Base-by-base conservation (phyloP, 2,329 filamentous ascomycete genomes). In the Sarocladiaceae sp. region DNA sequence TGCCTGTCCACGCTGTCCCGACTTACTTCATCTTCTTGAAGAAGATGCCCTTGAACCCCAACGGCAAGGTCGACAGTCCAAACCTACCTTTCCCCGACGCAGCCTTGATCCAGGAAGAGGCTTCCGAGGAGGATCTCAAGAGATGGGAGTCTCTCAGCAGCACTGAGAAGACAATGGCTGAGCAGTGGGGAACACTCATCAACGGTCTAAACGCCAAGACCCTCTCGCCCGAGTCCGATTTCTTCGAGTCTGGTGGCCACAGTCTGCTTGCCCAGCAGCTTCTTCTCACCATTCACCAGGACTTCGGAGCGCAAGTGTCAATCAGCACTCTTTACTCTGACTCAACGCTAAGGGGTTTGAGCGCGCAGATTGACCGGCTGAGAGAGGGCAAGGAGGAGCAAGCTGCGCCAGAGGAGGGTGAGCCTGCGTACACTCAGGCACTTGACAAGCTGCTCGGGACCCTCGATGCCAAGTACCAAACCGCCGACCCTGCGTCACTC, bases 61-160 rank as follows among this genome's bases (percentile, higher is more conserved):
- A 90, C 59, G 87, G 88, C 58, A 93, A 93, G 70, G 82, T 92
- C 47, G 89, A 94, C 68, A 86, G 83, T 64, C 86, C 88, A 18
- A 84, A 83, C 2, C 71, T 94, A 51, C 89, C 89, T 1, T 93
- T 90, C 77, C 89, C 89, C 0, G 89, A 93, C 66, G 83, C 83
- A 22, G 80, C 82, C 12, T 79, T 88, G 60, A 75, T 86, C 29
- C 78, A 66, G n/a, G 62, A 63, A 47, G 66, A 66, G 20, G 65
- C 66, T 8, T 62, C 66, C 0, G 65, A 66, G 11, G 66, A 68
- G 50, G 66, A 70, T 51, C 42, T 66, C 22, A 66, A 66, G 70
- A 83, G 88, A 61, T 83, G 83, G 54, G 79, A 80, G 17, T 31
- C 60, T 1, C 51, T 70, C 29, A 59, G 58, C 4, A 54, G 59